Evolutionary conservation across 2,329 filamentous ascomycete genomes (phyloP).

Genomic region (Diplodia mutila): DNA sequence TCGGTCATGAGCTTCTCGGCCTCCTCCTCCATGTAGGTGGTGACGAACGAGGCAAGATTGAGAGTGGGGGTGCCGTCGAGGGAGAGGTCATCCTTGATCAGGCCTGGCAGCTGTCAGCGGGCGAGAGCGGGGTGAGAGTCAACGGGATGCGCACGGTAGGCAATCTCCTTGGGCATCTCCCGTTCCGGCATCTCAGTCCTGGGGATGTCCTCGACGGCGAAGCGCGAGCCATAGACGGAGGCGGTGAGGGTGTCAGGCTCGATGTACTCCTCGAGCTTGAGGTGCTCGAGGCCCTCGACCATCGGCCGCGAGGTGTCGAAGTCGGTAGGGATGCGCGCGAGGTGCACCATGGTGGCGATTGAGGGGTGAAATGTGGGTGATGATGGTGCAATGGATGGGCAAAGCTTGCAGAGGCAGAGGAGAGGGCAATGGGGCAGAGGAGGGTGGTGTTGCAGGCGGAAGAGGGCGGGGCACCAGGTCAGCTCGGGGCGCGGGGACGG

Average conservation of each 20-base stretch:
- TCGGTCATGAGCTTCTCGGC: conserved; percentile 94
- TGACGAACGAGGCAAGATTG: conserved; percentile 88
- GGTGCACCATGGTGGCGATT: conserved; percentile 52
- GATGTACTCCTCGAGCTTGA: conserved; percentile 49
- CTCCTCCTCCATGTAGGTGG: conserved; percentile 97
- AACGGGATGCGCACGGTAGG: conserved; percentile 72
- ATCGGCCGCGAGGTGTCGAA: conserved; percentile 44
- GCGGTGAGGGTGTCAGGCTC: conserved; percentile 66
- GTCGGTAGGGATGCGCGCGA: conserved; percentile 49
- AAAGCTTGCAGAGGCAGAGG: conserved; percentile 2
- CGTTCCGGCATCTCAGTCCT: conserved; percentile 82
- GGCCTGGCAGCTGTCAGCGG: conserved; percentile 4
- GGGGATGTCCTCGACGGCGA: conserved; percentile 79
- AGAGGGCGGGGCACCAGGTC: conserved; percentile 5
- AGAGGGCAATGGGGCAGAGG: conserved; percentile 1
- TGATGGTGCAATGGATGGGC: conserved; percentile 11
- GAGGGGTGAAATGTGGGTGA: neutral
- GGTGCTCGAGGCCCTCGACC: conserved; percentile 50
- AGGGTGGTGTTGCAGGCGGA: conserved; percentile 3
- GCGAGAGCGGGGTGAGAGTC: neutral
- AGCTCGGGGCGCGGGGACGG: neutral
- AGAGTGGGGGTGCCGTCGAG: conserved; percentile 90
- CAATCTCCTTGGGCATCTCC: conserved; percentile 89
- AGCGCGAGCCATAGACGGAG: conserved; percentile 86
- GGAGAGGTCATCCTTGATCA: conserved; percentile 73